phyloP scores from a whole-genome alignment of 2,329 filamentous ascomycete species.

The Dryadomyces quercivorus region DNA sequence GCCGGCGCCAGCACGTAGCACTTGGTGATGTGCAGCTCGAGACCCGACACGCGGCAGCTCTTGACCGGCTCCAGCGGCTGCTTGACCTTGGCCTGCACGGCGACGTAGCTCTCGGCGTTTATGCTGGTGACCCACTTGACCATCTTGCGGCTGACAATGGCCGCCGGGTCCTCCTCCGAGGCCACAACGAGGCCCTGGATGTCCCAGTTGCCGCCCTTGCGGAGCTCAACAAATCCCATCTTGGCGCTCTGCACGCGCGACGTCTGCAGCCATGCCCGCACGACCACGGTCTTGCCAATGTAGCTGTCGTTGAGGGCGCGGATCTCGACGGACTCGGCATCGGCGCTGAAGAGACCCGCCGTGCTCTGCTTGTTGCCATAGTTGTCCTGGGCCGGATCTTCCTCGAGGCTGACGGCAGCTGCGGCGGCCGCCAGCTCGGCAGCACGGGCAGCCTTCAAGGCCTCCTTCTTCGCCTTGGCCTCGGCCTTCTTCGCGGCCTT shows the following conservation, averaged over 20 bases:
- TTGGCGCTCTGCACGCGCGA: conserved; percentile 79
- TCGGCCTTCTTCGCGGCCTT: conserved; percentile 77
- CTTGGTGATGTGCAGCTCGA: conserved; percentile 82
- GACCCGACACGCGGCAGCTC: conserved; percentile 65
- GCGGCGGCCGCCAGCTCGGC: conserved; percentile 67
- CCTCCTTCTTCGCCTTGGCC: conserved; percentile 79
- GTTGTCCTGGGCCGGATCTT: conserved; percentile 60
- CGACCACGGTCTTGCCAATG: conserved; percentile 57
- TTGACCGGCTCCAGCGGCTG: conserved; percentile 80
- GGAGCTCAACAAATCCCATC: conserved; percentile 79
- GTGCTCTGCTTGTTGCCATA: conserved; percentile 45
- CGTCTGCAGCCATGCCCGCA: conserved; percentile 79
- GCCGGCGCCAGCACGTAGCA: conserved; percentile 62
- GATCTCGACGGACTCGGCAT: conserved; percentile 47
- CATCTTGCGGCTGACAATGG: conserved; percentile 68
- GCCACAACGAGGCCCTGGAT: conserved; percentile 72
- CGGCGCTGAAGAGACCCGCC: conserved; percentile 26
- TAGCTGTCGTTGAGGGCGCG: conserved; percentile 51
- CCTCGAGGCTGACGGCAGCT: conserved; percentile 45
- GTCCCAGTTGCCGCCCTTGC: conserved; percentile 60
- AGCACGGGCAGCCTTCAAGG: conserved; percentile 58
- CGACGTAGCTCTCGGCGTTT: conserved; percentile 69
- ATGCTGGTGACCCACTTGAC: conserved; percentile 77
- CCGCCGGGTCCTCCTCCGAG: conserved; percentile 47
- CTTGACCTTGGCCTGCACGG: conserved; percentile 69